Percentiles rank a stretch among this genome's conserved stretches.
Conservation (phyloP, 306 rosid species). For the Clitoria ternatea region DNA sequence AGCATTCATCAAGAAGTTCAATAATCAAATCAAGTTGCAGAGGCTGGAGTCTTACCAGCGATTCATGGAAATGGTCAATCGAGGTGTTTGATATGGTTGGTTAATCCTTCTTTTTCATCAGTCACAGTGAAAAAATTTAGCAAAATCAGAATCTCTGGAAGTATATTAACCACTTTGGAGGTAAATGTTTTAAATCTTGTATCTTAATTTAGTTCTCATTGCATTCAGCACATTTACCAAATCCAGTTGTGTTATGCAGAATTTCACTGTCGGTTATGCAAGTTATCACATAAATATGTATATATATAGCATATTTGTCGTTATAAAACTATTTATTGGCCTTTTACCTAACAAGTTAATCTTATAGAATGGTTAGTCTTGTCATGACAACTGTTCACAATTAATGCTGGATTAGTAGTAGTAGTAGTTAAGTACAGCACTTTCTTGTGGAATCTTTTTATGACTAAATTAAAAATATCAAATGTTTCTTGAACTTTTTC, state of each 20-base stretch:
- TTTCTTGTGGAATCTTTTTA: constrained; percentile 32
- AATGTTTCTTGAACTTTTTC: constrained; percentile 12
- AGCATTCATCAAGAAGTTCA: constrained; percentile 60
- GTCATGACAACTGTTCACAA: constrained; percentile 25
- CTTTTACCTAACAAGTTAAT: background rate
- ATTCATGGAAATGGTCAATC: constrained; percentile 43
- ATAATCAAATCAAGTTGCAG: constrained; percentile 58
- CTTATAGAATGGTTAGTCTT: constrained; percentile 17
- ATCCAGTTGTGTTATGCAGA: constrained; percentile 1
- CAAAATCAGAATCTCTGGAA: constrained; percentile 16
- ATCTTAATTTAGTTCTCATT: background rate
- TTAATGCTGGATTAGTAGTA: background rate
- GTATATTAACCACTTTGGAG: constrained; percentile 29
- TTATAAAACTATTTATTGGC: background rate
- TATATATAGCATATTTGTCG: background rate
- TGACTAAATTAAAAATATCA: constrained; percentile 21
- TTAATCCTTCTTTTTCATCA: constrained; percentile 31
- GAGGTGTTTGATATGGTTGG: constrained; percentile 30
- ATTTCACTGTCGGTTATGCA: background rate
- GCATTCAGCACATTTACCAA: constrained; percentile 20
- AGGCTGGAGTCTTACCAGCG: constrained; percentile 79
- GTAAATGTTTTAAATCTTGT: background rate
- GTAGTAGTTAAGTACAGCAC: constrained; percentile 23
- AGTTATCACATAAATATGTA: background rate
- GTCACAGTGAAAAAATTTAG: constrained; percentile 27